Evolutionary conservation across 2,329 filamentous ascomycete species (phyloP).

Genomic region (Salinomyces thailandicus): DNA sequence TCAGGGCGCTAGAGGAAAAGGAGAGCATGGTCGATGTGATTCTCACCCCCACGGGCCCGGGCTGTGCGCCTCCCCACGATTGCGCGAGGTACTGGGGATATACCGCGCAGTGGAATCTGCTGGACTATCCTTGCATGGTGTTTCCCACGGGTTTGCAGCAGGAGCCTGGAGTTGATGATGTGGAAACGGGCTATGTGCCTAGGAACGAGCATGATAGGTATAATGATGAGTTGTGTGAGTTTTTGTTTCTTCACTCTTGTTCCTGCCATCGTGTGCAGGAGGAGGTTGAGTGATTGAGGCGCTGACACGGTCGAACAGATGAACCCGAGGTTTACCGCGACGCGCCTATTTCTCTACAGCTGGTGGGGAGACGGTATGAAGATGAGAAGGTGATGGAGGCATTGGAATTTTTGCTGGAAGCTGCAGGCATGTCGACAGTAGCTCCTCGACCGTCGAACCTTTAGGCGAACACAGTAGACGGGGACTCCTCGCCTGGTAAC

Average conservation of each 20-base stretch:
- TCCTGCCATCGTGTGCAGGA: background rate
- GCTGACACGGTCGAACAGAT: slow-evolving; percentile 11
- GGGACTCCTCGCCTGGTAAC: too few relatives aligned
- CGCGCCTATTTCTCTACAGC: slow-evolving; percentile 43
- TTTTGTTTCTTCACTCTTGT: background rate
- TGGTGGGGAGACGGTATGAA: slow-evolving; percentile 43
- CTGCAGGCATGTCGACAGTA: too few relatives aligned
- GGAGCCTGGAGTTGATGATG: slow-evolving; percentile 34
- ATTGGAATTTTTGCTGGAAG: too few relatives aligned
- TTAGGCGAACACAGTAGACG: too few relatives aligned
- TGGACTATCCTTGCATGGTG: slow-evolving; percentile 47
- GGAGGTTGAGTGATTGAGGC: background rate
- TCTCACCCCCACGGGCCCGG: slow-evolving; percentile 49
- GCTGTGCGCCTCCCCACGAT: slow-evolving; percentile 44
- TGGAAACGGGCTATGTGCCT: slow-evolving; percentile 27
- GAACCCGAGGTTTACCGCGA: slow-evolving; percentile 37
- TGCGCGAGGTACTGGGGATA: slow-evolving; percentile 53
- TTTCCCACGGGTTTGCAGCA: slow-evolving; percentile 48
- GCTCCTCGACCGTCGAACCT: too few relatives aligned
- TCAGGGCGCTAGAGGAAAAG: slow-evolving; percentile 4
- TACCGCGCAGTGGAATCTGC: slow-evolving; percentile 56
- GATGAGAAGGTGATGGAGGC: slow-evolving; percentile 44
- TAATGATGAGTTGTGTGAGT: slow-evolving; percentile 38
- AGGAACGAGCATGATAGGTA: slow-evolving; percentile 40
- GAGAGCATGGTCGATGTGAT: slow-evolving; percentile 47